Base-by-base conservation (phyloP, 2,329 filamentous ascomycete genomes). In the Bipolaris bicolor region DNA sequence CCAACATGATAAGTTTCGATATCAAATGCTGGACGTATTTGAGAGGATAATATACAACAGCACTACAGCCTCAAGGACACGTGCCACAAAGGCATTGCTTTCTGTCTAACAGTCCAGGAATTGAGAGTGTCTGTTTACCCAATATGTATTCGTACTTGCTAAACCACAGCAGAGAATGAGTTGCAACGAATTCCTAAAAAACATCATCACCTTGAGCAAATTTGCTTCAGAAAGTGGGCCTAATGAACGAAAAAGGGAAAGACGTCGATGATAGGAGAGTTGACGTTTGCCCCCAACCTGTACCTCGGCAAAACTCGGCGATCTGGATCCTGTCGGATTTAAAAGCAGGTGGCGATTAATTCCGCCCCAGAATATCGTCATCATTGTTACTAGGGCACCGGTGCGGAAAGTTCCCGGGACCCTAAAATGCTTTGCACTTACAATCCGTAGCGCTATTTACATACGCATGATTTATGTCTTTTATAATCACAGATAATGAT, bases 241-340 rank as follows among this genome's bases (percentile, higher is more conserved):
- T 22, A 3, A 5, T 13, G 15, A 13, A 46, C 9, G 18, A 16
- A 13, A 34, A 46, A 46, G 18, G 29, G 31, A 46, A 46, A 18
- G 44, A 18, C 18, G 16, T 34, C 16, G 10, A 5, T 46, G 29
- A 22, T 34, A 6, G 7, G 22, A 31, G 16, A 24, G 34, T 26
- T n/a, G 24, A 5, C 6, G 33, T 13, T 15, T 20, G 13, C 15
- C 29, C 22, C 3, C 7, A 22, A 26, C 22, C 43, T 9, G 22
- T n/a, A 10, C n/a, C n/a, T 31, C 55, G 55, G 55, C 29, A 33
- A 7, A 50, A 41, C 9, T 55, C 55, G 51, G 55, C 55, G 20
- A 40, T n/a, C 20, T 20, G 26, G 18, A 15, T 10, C 1, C 39
- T 5, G 5, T 1, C 53, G 49, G 3, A n/a, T 40, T 5, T 52